A percentile compares a stretch with the other conserved stretches of the same genome.
Evolutionary conservation across 768 basidiomycete genomes (phyloP).

Genomic region (Lyophyllum shimeji): DNA sequence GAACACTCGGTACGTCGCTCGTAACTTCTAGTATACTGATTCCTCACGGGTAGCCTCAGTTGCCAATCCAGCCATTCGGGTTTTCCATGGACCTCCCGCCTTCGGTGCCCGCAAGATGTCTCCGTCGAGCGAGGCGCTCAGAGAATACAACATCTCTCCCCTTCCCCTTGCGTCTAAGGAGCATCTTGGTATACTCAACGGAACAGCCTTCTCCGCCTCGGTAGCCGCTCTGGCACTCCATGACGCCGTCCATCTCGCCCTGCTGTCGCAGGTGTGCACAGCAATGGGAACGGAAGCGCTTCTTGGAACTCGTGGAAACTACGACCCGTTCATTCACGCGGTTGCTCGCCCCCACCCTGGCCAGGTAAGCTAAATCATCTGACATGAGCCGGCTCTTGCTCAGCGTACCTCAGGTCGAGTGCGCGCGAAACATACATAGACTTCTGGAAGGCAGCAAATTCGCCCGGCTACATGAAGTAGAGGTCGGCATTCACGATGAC

Average conservation of each 20-base stretch:
- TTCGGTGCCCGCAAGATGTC: conserved; percentile 51
- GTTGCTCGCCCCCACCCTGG: conserved; percentile 76
- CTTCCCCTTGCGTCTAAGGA: conserved; percentile 65
- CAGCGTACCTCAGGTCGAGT: conserved; percentile 48
- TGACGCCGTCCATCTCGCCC: conserved; percentile 61
- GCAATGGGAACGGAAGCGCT: conserved; percentile 82
- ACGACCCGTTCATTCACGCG: conserved; percentile 72
- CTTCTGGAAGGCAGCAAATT: conserved; percentile 63
- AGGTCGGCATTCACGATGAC: conserved; percentile 65
- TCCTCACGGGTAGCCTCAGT: conserved; percentile 16
- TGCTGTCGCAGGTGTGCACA: conserved; percentile 70
- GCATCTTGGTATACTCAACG: conserved; percentile 70
- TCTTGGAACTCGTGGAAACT: conserved; percentile 61
- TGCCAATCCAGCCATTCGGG: conserved; percentile 24
- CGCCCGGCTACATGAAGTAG: conserved; percentile 59
- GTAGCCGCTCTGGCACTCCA: conserved; percentile 71
- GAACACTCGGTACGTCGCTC: conserved; percentile 48
- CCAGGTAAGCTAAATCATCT: conserved; percentile 42
- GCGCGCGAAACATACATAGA: conserved; percentile 59
- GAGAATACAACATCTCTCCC: conserved; percentile 52
- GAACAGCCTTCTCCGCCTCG: conserved; percentile 74
- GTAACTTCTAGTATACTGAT: neutral
- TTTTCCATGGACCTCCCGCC: conserved; percentile 53
- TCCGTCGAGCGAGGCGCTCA: conserved; percentile 52
- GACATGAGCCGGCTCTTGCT: neutral